These are phyloP conservation scores for Ricinus communis DNA, from an alignment of 345 rosid genomes.

Conservation along the genomic window DNA sequence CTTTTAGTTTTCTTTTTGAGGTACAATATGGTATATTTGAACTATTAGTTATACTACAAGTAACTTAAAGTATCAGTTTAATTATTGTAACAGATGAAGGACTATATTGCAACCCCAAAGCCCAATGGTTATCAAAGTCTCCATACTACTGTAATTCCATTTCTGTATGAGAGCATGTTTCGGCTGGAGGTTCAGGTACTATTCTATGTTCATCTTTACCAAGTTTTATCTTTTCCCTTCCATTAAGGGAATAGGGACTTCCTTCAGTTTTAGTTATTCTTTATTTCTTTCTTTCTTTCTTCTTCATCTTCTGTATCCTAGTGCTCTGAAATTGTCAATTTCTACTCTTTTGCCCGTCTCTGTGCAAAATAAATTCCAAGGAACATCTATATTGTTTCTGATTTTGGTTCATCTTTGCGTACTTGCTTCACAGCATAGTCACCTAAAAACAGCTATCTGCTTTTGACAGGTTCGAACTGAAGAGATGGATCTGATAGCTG, in stretches of 20 bases:
- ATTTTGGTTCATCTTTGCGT: background rate
- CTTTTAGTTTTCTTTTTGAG: conserved; percentile 5
- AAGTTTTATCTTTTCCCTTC: background rate
- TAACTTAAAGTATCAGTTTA: background rate
- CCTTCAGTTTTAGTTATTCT: background rate
- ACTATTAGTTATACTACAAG: background rate
- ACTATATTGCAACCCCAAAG: conserved; percentile 96
- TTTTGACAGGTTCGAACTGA: conserved; percentile 84
- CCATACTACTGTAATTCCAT: conserved; percentile 53
- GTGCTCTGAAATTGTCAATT: background rate
- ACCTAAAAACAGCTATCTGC: background rate
- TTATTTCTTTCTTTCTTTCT: background rate
- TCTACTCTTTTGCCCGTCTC: background rate
- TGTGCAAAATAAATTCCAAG: background rate
- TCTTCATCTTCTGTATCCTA: background rate
- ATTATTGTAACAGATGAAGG: conserved; percentile 69
- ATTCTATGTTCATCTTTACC: background rate
- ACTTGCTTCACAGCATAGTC: background rate
- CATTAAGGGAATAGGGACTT: background rate
- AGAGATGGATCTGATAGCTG: conserved; percentile 96
- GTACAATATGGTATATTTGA: background rate
- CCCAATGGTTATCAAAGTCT: conserved; percentile 99
- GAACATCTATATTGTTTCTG: background rate
- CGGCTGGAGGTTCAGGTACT: conserved; percentile 32
- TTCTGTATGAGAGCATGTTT: conserved; percentile 33